Conservation (phyloP, 208 protist genomes). For the Angomonas deanei region DNA sequence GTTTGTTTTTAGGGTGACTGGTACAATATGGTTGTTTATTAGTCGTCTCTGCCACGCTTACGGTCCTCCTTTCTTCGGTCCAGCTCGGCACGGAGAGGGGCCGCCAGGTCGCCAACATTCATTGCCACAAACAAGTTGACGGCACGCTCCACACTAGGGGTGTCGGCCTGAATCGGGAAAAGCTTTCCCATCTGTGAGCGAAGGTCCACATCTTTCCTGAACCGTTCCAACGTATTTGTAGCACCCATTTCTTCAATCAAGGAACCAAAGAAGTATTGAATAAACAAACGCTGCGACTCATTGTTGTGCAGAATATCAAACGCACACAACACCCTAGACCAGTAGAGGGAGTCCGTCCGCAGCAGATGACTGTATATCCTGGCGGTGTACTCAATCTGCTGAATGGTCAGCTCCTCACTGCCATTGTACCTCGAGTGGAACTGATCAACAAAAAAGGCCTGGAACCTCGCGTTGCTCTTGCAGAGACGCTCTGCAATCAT, state of each 20-base stretch:
- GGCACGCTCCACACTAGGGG: constrained; percentile 32
- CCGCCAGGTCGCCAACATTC: constrained; percentile 45
- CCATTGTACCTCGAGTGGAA: constrained; percentile 90
- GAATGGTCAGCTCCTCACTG: constrained; percentile 93
- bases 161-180: constrained; percentile 37
- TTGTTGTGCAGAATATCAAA: constrained; percentile 71
- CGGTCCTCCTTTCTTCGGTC: constrained; percentile 30
- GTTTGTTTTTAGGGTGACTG: too few species aligned
- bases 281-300: constrained; percentile 70
- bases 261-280: constrained; percentile 66
- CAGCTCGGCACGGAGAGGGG: constrained; percentile 32
- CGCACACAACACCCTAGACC: constrained; percentile 73
- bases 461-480: constrained; percentile 85
- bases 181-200: constrained; percentile 36
- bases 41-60: constrained; percentile 28
- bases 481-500: constrained; percentile 96
- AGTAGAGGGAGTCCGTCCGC: constrained; percentile 92
- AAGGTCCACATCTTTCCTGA: constrained; percentile 52
- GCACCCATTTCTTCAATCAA: constrained; percentile 70
- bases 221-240: constrained; percentile 23
- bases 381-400: constrained; percentile 96
- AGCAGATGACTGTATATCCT: constrained; percentile 97
- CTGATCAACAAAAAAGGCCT: constrained; percentile 80
- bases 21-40: too few species aligned
- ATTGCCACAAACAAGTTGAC: constrained; percentile 78